Evolutionary conservation across 2,329 filamentous ascomycete genomes (phyloP).

Genomic region (Aspergillus pseudotamarii): DNA sequence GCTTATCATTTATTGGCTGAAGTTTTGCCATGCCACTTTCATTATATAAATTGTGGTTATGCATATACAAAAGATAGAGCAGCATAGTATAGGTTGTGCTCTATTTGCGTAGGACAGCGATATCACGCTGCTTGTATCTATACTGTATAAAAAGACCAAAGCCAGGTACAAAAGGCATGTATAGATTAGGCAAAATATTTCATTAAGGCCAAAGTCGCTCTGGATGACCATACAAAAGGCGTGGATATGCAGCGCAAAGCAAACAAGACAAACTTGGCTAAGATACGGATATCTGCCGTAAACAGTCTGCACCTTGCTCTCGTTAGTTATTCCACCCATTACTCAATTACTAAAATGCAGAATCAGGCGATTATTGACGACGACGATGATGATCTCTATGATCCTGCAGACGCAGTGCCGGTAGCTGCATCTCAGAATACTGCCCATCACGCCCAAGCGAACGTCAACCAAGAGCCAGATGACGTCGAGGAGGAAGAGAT

Average conservation of each 20-base stretch:
- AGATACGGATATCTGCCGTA: slow-evolving; percentile 20
- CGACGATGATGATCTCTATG: slow-evolving; percentile 52
- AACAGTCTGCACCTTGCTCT: slow-evolving; percentile 18
- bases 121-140: neutral
- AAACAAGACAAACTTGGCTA: slow-evolving; percentile 27
- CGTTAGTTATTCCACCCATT: slow-evolving; percentile 7
- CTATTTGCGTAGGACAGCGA: neutral
- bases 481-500: slow-evolving; percentile 45
- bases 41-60: neutral
- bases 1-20: neutral
- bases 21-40: neutral
- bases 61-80: neutral
- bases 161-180: neutral
- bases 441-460: slow-evolving; percentile 27
- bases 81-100: neutral
- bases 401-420: slow-evolving; percentile 43
- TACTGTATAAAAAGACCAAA: neutral
- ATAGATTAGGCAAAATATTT: neutral
- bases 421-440: slow-evolving; percentile 32
- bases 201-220: neutral
- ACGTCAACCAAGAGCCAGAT: slow-evolving; percentile 39
- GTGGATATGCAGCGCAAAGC: slow-evolving; percentile 8
- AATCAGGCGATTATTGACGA: slow-evolving; percentile 43
- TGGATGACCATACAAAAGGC: neutral
- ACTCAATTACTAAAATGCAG: slow-evolving; percentile 11